phyloP scores from a whole-genome alignment of 495 filamentous ascomycete species.

The Penicillium parvum region DNA sequence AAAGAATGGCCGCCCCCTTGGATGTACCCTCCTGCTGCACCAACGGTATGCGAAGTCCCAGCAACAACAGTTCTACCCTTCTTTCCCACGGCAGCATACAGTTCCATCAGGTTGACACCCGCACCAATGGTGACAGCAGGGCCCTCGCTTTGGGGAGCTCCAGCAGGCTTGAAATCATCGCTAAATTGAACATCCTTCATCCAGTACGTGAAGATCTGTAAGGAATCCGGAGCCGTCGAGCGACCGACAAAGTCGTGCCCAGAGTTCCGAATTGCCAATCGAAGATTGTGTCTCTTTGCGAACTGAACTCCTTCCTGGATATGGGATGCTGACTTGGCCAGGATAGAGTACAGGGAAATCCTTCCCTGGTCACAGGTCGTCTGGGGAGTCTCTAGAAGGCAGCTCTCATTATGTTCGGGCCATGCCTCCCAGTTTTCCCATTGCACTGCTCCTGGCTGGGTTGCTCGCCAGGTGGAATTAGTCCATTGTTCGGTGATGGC shows the following conservation, averaged over 20 bases:
- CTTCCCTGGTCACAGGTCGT: slow-evolving; percentile 17
- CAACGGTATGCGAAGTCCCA: slow-evolving; percentile 37
- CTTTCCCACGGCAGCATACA: slow-evolving; percentile 27
- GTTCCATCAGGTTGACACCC: background rate
- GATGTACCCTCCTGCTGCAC: slow-evolving; percentile 48
- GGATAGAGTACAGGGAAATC: slow-evolving; percentile 8
- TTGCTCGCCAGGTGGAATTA: slow-evolving; percentile 23
- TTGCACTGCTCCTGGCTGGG: slow-evolving; percentile 39
- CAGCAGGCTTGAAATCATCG: slow-evolving; percentile 37
- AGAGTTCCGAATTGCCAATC: slow-evolving; percentile 54
- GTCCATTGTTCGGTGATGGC: slow-evolving; percentile 19
- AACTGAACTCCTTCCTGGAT: slow-evolving; percentile 46
- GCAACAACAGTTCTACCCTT: slow-evolving; percentile 39
- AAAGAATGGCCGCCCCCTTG: slow-evolving; percentile 51
- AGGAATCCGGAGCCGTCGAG: slow-evolving; percentile 49
- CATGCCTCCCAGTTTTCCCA: slow-evolving; percentile 47
- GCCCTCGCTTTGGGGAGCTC: background rate
- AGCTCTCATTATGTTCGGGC: slow-evolving; percentile 49
- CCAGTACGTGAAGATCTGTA: slow-evolving; percentile 1
- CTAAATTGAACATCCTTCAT: slow-evolving; percentile 38
- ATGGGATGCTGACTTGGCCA: background rate
- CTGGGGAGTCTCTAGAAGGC: slow-evolving; percentile 46
- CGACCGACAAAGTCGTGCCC: slow-evolving; percentile 53
- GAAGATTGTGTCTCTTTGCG: slow-evolving; percentile 45
- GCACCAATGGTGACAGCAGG: background rate